Evolutionary conservation across 75 land plant species (phyloP).

Genomic region (Ceratopteris richardii): DNA sequence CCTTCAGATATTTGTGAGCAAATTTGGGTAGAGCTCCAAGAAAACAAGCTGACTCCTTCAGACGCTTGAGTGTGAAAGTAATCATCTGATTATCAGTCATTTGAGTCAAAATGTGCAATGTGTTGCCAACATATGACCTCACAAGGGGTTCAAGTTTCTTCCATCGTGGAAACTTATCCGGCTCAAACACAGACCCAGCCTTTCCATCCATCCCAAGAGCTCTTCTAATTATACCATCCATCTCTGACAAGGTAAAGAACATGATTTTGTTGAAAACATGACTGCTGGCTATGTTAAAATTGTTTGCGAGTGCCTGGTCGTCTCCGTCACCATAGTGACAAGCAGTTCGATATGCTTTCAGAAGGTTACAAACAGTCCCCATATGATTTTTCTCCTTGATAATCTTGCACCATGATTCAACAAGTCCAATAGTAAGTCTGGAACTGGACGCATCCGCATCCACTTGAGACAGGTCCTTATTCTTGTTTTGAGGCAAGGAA

Average conservation of each 20-base stretch:
- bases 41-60: conserved; percentile 59
- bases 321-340: conserved; percentile 88
- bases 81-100: conserved; percentile 91
- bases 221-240: conserved; percentile 52
- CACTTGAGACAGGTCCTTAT: too few relatives aligned
- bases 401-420: conserved; percentile 63
- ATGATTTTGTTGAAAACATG: conserved; percentile 68
- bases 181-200: conserved; percentile 35
- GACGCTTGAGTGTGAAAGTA: conserved; percentile 53
- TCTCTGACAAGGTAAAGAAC: conserved; percentile 53
- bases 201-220: conserved; percentile 54
- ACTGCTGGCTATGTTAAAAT: conserved; percentile 58
- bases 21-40: conserved; percentile 64
- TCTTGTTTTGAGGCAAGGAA: too few relatives aligned
- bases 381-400: conserved; percentile 39
- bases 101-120: conserved; percentile 70
- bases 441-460: conserved; percentile 22
- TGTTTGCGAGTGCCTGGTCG: conserved; percentile 37
- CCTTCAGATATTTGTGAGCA: conserved; percentile 75
- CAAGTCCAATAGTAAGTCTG: conserved; percentile 48
- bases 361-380: conserved; percentile 50
- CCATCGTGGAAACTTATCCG: conserved; percentile 50
- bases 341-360: conserved; percentile 71
- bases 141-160: conserved; percentile 51
- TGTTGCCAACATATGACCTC: conserved; percentile 76